These are phyloP conservation scores for Aspergillus cristatus DNA, from an alignment of 495 filamentous ascomycete species.

Conservation along the genomic window DNA sequence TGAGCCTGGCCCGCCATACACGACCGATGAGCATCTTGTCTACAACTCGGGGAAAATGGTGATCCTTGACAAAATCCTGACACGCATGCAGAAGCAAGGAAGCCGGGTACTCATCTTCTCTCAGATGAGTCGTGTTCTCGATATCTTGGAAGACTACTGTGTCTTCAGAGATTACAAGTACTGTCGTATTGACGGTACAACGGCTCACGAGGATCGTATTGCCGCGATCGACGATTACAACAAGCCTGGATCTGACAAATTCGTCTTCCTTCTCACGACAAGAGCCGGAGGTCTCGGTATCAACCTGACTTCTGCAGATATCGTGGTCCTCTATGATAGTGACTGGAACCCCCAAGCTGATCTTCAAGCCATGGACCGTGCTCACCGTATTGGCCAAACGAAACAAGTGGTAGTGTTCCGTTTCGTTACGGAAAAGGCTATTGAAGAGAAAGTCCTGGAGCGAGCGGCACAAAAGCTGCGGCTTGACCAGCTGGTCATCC, in stretches of 20 bases:
- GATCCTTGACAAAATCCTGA: conserved; percentile 87
- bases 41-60: conserved; percentile 96
- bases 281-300: conserved; percentile 96
- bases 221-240: conserved; percentile 98
- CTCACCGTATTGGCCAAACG: conserved; percentile 96
- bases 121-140: conserved; percentile 95
- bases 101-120: conserved; percentile 97
- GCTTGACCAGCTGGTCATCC: conserved; percentile 97
- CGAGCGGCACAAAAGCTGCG: conserved; percentile 95
- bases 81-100: conserved; percentile 71
- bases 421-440: conserved; percentile 95
- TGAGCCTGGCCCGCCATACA: conserved; percentile 95
- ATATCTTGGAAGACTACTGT: conserved; percentile 97
- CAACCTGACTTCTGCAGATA: conserved; percentile 91
- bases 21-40: conserved; percentile 92
- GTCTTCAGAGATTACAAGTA: conserved; percentile 92
- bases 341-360: conserved; percentile 99
- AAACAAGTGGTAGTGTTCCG: conserved; percentile 96
- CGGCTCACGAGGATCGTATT: conserved; percentile 96
- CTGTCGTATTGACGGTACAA: conserved; percentile 95
- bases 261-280: conserved; percentile 95
- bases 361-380: conserved; percentile 96
- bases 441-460: conserved; percentile 97
- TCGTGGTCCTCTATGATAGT: conserved; percentile 96
- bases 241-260: conserved; percentile 89